A percentile compares a stretch with the other conserved stretches of the same genome.
Conservation (phyloP, 495 filamentous ascomycete genomes). For the Penicillium parvum region DNA sequence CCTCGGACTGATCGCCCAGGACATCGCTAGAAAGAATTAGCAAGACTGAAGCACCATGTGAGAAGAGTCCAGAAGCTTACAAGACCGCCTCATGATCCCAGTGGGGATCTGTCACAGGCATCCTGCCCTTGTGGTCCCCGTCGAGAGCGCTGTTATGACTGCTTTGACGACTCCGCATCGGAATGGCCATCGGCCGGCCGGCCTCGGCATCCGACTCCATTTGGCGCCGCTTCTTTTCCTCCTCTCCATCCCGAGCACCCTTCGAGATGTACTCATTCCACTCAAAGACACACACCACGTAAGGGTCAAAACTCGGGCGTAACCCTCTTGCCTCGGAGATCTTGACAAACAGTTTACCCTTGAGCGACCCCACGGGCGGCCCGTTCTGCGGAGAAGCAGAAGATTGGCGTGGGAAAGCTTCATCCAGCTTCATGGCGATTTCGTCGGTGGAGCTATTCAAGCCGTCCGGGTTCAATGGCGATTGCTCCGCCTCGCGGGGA, state of each 20-base stretch:
- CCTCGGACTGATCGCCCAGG: slow-evolving; percentile 82
- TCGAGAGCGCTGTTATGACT: slow-evolving; percentile 82
- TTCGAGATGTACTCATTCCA: slow-evolving; percentile 93
- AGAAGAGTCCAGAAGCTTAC: slow-evolving; percentile 50
- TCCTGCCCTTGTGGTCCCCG: slow-evolving; percentile 59
- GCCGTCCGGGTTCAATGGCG: slow-evolving; percentile 22
- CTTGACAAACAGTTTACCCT: slow-evolving; percentile 84
- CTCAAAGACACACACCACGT: slow-evolving; percentile 95
- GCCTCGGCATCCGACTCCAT: slow-evolving; percentile 67
- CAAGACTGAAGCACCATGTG: slow-evolving; percentile 4
- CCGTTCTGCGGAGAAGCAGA: slow-evolving; percentile 38
- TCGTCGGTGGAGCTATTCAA: slow-evolving; percentile 35
- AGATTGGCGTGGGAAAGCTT: slow-evolving; percentile 35
- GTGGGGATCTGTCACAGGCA: slow-evolving; percentile 77
- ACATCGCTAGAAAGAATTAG: slow-evolving; percentile 67
- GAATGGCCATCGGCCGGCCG: slow-evolving; percentile 85
- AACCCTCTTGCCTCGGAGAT: slow-evolving; percentile 81
- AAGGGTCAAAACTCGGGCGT: slow-evolving; percentile 77
- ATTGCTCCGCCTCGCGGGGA: slow-evolving; percentile 20
- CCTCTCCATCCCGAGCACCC: slow-evolving; percentile 60
- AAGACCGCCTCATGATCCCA: slow-evolving; percentile 96
- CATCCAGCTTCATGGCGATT: slow-evolving; percentile 41
- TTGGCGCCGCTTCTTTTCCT: slow-evolving; percentile 44
- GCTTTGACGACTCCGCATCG: slow-evolving; percentile 91
- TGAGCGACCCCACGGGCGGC: slow-evolving; percentile 67